Evolutionary conservation across 1,139 yeast genomes (phyloP).

Genomic region (Kodamaea sp.): DNA sequence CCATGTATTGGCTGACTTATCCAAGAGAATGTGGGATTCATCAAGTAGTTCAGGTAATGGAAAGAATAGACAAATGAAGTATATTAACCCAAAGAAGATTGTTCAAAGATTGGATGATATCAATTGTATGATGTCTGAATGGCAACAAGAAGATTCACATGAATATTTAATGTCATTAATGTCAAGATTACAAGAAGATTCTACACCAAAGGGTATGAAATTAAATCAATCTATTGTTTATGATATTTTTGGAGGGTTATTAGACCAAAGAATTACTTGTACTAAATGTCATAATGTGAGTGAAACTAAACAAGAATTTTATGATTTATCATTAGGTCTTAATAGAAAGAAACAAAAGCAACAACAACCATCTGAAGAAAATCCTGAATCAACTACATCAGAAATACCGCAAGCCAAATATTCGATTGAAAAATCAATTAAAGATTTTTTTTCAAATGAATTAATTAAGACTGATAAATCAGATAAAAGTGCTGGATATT

Average conservation of each 20-base stretch:
- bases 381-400: constrained; percentile 4
- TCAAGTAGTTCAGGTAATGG: constrained; percentile 18
- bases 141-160: constrained; percentile 98
- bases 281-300: constrained; percentile 74
- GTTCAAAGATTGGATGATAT: constrained; percentile 75
- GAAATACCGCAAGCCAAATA: constrained; percentile 32
- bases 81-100: constrained; percentile 69
- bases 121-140: constrained; percentile 93
- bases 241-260: constrained; percentile 89
- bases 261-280: constrained; percentile 83
- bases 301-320: constrained; percentile 90
- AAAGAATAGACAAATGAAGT: constrained; percentile 27
- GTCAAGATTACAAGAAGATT: constrained; percentile 85
- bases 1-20: constrained; percentile 66
- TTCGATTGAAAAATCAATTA: constrained; percentile 68
- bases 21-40: constrained; percentile 59
- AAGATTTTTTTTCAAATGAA: constrained; percentile 81
- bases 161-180: constrained; percentile 92
- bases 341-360: constrained; percentile 39
- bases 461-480: constrained; percentile 60
- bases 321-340: constrained; percentile 79
- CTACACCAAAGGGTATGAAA: constrained; percentile 83
- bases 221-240: constrained; percentile 78
- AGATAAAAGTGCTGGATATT: constrained; percentile 65
- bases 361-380: constrained; percentile 5